Percentiles rank a stretch among this genome's conserved stretches.
phyloP scores from a whole-genome alignment of 257 asterid species.

The Solanum appendiculatum region DNA sequence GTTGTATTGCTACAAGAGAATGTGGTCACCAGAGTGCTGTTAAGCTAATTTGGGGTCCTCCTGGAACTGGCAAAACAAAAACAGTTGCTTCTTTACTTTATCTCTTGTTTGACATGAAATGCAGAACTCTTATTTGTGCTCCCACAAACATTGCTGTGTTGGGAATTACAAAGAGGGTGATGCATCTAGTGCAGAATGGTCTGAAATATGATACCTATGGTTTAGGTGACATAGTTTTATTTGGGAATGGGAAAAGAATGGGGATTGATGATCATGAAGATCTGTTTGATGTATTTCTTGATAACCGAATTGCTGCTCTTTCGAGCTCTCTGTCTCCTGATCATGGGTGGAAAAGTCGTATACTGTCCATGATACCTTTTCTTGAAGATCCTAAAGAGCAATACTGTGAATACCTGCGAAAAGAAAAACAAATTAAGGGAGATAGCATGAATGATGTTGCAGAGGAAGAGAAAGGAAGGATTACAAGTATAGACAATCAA shows the following conservation, averaged over 20 bases:
- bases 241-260: not conserved
- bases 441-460: not conserved
- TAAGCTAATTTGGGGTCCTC: not conserved
- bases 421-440: not conserved
- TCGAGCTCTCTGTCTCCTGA: not conserved
- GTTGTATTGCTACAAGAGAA: slow-evolving; percentile 11
- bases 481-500: not conserved
- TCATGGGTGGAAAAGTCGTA: slow-evolving; percentile 29
- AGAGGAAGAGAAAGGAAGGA: not conserved
- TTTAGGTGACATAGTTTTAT: not conserved
- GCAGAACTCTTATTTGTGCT: not conserved
- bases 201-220: not conserved
- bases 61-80: not conserved
- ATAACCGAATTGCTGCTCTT: not conserved
- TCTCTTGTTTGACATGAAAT: not conserved
- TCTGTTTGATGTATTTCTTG: not conserved
- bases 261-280: not conserved
- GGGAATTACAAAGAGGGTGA: not conserved
- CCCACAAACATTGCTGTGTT: not conserved
- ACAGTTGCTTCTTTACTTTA: not conserved
- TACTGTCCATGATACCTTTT: slow-evolving; percentile 14
- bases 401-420: slow-evolving; percentile 9
- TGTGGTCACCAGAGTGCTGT: not conserved
- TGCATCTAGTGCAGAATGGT: not conserved
- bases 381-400: slow-evolving; percentile 25